Base-by-base conservation (phyloP, 768 basidiomycete genomes). In the Naganishia vaughanmartiniae region DNA sequence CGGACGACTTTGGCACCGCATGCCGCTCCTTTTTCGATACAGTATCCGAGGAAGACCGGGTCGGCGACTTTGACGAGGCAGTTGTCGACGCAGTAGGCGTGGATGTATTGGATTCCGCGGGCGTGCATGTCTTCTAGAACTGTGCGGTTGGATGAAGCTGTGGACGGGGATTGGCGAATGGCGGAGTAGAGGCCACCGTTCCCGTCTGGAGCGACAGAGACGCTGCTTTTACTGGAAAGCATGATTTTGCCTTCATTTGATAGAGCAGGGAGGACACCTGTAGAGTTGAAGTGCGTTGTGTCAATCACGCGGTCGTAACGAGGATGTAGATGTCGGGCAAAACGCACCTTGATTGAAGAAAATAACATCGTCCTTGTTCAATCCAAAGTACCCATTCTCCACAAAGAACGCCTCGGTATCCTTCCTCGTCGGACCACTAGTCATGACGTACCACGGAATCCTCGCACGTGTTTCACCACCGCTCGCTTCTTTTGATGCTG, bases 401-500 rank as follows among this genome's bases (percentile, higher is more conserved):
- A 83, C 83, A 83, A 98, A 97, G 85, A 89, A 98, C 31, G 83
- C 83, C 81, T 92, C 90, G 28, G 96, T 98, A 42, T 89, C 90
- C 48, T 82, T 84, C 74, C 93, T 87, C 42, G 96, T 99, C 46
- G 95, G 96, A 28, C 94, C 94, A 78, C 91, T 93, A 69, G 95
- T 98, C 96, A 99, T 99, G 77, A 99, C 88, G 83, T 97, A 98
- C 96, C 96, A 98, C 45, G 92, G 91, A 69, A 98, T 87, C 65
- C 87, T 81, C 66, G 92, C n/a, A n/a, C n/a, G 82, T 76, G 87
- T 87, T 46, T 81, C 78, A 1, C 30, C 39, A 6, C 9, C 1
- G 4, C 48, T 7, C 48, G 48, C 17, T 7, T 46, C 60, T 76
- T 77, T 0, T 77, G 34, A 4, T 12, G 34, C 78, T 79, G 87